Base-by-base conservation (phyloP, 108 stramenopile species). In the Chaetoceros tenuissimus region DNA sequence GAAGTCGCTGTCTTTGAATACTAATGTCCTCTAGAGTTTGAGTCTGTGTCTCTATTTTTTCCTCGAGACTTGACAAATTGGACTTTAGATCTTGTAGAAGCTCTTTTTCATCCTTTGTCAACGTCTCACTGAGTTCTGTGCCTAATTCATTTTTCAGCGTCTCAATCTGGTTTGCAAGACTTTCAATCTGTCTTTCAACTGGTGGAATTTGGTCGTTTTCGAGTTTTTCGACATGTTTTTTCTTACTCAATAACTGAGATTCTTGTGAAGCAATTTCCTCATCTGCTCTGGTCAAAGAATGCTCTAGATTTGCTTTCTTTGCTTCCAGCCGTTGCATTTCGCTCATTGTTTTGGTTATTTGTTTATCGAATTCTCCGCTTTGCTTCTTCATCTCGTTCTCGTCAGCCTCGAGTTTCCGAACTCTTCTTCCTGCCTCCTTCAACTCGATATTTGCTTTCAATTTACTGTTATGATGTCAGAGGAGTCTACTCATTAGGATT, bases 71-170 rank as follows among this genome's bases (percentile, higher is more conserved):
- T 19, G 67, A 63, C 64, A 75, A 59, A 10, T 58, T 59, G 21
- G 68, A 56, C 51, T 79, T 84, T 51, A 84, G 66, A 28, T 71
- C 44, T 28, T 60, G 58, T 61, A 94, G 62, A 23, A 74, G 51
- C 25, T 59, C 51, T 26, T 77, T 72, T 48, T 94, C 94, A 13
- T 82, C 72, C 0, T 79, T 87, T 24, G 77, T 77, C 40, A 94
- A 47, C 5, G 60, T 63, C 26, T 69, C 51, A 1, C 61, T 70
- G 3, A 97, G 76, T 27, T 80, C 80, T 2, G 96, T 92, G 17
- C 88, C 90, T 40, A 97, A 78, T 66, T 97, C 96, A 31, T 83
- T 81, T 53, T 78, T 46, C 28, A 94, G 63, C 50, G 84, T 78
- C 1, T 63, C 57, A 45, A 93, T 72, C 54, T 94, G 89, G 8